Base-by-base conservation (phyloP, 192 early-diverging fungal genomes). In the Lobulomyces angularis region DNA sequence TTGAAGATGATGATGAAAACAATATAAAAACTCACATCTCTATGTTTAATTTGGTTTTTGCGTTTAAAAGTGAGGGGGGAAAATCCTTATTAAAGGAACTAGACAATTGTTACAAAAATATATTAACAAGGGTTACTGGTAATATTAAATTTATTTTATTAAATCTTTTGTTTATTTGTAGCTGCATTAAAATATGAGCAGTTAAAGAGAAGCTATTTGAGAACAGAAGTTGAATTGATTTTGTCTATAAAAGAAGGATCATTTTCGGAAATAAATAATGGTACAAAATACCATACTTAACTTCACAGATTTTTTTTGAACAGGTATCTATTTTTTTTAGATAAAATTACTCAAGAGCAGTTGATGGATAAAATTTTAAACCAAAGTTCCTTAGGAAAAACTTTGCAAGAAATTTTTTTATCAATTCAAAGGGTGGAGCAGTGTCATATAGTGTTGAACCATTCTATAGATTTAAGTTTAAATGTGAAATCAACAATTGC, bases 21-120 rank as follows among this genome's bases (percentile, higher is more conserved):
- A 41, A 49, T 5, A 40, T 46, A 16, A 42, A 11, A 19, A 31
- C 22, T 58, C 55, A 80, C 37, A 36, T 84, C 54, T 74, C 80
- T 4, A 73, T 74, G 50, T 87, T 87, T 55, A 81, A 87, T 60
- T 57, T 87, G 8, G 83, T 87, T 5, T 81, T 86, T 52, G 81
- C 82, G 1, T 43, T 81, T n/a, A 51, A 56, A n/a, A n/a, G n/a
- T n/a, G n/a, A n/a, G n/a, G n/a, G n/a, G n/a, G n/a, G n/a, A n/a
- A n/a, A n/a, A n/a, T n/a, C n/a, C n/a, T 18, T 67, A 71, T 17
- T 51, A 59, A 3, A 41, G 27, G 41, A 9, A 58, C 29, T 28
- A 53, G 57, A 17, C 38, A 14, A 30, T 48, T 45, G 1, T 22
- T 26, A 23, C 28, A 45, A 37, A 37, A 37, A 37, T 32, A 32